Conservation (phyloP, 345 rosid species). For the Rhodamnia argentea region DNA sequence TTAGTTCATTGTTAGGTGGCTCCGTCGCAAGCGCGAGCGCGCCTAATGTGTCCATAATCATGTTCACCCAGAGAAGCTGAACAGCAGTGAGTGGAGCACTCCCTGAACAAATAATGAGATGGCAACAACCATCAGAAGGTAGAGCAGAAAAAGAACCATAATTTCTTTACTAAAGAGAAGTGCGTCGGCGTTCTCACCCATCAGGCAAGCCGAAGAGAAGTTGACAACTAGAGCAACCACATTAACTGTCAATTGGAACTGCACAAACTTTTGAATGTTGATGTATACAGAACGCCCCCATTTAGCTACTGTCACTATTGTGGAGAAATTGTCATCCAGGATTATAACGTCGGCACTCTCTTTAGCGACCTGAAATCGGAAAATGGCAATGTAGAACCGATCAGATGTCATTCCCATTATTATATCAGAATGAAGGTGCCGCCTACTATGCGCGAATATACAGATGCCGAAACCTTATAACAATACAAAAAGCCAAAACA, state of each 20-base stretch:
- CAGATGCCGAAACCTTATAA: background rate
- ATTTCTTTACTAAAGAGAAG: background rate
- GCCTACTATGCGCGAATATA: background rate
- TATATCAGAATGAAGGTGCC: background rate
- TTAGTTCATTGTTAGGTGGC: conserved; percentile 59
- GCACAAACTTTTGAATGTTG: conserved; percentile 91
- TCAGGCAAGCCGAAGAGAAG: conserved; percentile 89
- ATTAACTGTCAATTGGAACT: conserved; percentile 88
- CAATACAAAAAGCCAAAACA: background rate
- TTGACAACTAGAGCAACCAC: conserved; percentile 77
- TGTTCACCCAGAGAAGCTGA: conserved; percentile 83
- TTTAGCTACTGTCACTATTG: conserved; percentile 89
- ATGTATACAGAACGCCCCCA: conserved; percentile 96
- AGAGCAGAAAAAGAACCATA: background rate
- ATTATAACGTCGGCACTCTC: conserved; percentile 97
- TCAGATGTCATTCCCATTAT: background rate
- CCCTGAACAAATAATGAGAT: conserved; percentile 23
- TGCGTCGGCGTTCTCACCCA: conserved; percentile 34
- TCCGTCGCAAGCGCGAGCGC: conserved; percentile 89
- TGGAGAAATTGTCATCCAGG: conserved; percentile 89
- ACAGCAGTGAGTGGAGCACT: conserved; percentile 72
- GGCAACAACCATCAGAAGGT: background rate
- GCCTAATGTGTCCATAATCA: conserved; percentile 85
- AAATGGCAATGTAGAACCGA: background rate
- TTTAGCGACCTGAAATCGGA: conserved; percentile 69